Evolutionary conservation across 2,329 filamentous ascomycete species (phyloP), one percentile per base, ranked within the genome.

Genomic region (Immersiporthe knoxdaviesiana): DNA sequence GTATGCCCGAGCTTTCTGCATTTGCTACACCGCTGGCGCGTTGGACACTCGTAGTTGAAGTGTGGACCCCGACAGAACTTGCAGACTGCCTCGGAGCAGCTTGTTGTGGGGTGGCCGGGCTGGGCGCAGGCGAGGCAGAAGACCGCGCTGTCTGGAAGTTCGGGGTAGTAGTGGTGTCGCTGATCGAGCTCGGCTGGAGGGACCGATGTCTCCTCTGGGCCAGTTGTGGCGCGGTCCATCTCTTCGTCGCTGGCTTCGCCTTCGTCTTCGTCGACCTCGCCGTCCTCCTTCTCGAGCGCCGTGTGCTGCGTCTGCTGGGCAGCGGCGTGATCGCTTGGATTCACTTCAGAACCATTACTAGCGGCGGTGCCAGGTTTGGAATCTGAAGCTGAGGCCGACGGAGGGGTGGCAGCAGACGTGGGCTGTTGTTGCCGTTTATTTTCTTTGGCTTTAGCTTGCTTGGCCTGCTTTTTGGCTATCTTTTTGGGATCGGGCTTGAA

Each of bases 1-100:
- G 74, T 73, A 74, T 93, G 91, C 12, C 90, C 91, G 58, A 85
- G 80, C 76, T 90, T 86, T 62, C 82, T 84, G 77, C 91, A 93
- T 75, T 87, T 88, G 63, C 74, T 75, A 75, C 88, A 90, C 70
- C 86, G 82, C 44, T 77, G 77, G 44, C 80, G 81, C 6, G 78
- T 79, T 14, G 87, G 85, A 72, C 88, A 91, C 66, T 77, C 79
- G 72, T 82, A 82, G 6, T 81, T 78, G 66, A 81, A 81, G 75
- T 91, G 87, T 2, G 78, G 78, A 16, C 73, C 79, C 32, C 78
- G 76, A 74, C 85, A 90, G 67, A 83, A 83, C 8, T 77, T 80
- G 75, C 88, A 90, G 2, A 71, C 75, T 30, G 80, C 74, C 16
- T 80, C 76, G 16, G 84, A 82, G 73, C 87, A 90, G 39, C 75